phyloP scores from a whole-genome alignment of 345 rosid species.

The Gossypium australe region DNA sequence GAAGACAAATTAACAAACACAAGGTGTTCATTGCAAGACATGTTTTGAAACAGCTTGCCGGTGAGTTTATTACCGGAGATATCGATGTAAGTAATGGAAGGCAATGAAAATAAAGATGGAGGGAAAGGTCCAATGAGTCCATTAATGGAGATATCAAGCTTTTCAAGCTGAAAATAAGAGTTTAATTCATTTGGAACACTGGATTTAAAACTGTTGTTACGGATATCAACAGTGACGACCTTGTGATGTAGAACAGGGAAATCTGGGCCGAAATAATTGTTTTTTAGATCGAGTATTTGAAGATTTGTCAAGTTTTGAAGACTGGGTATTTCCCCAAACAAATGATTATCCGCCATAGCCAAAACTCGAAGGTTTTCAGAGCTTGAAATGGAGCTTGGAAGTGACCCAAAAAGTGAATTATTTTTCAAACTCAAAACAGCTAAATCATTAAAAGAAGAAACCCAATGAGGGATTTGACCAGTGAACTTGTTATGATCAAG shows the following conservation, averaged over 20 bases:
- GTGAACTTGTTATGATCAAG: constrained; percentile 44
- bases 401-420: constrained; percentile 44
- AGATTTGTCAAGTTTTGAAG: constrained; percentile 45
- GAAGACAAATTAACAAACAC: constrained; percentile 42
- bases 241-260: constrained; percentile 43
- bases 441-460: constrained; percentile 33
- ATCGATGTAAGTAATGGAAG: constrained; percentile 43
- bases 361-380: constrained; percentile 39
- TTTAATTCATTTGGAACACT: constrained; percentile 37
- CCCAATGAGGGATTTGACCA: constrained; percentile 40
- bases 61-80: constrained; percentile 46
- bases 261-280: constrained; percentile 45
- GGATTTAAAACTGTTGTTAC: constrained; percentile 43
- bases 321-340: constrained; percentile 53
- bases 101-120: constrained; percentile 41
- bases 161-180: constrained; percentile 43
- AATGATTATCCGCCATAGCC: constrained; percentile 31
- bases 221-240: constrained; percentile 32
- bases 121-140: constrained; percentile 48
- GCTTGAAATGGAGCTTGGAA: constrained; percentile 32
- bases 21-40: constrained; percentile 45
- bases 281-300: constrained; percentile 50
- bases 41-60: constrained; percentile 39
- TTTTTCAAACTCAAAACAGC: constrained; percentile 52
- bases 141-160: constrained; percentile 55